Percentiles rank a stretch among this genome's conserved stretches.
Evolutionary conservation across 2,329 filamentous ascomycete species (phyloP).

Genomic region (Pyrenophora graminea): DNA sequence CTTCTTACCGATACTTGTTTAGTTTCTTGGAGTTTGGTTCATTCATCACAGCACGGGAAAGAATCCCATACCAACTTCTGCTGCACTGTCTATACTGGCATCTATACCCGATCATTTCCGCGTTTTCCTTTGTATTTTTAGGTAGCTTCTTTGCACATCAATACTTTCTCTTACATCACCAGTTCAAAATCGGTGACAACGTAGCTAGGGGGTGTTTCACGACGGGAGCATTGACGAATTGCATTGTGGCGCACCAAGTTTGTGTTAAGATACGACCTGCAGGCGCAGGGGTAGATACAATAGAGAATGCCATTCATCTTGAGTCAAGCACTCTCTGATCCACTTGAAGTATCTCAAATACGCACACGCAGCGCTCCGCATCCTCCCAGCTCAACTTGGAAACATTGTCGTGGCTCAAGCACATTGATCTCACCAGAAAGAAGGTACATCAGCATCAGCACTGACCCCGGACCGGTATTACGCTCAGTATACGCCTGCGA

Average conservation of each 20-base stretch:
- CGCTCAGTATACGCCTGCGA: slow-evolving; percentile 4
- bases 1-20: slow-evolving; percentile 19
- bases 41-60: slow-evolving; percentile 14
- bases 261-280: slow-evolving; percentile 25
- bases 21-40: slow-evolving; percentile 14
- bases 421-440: background rate
- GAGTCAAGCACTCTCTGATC: slow-evolving; percentile 9
- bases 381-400: slow-evolving; percentile 1
- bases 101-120: slow-evolving; percentile 10
- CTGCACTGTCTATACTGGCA: slow-evolving; percentile 10
- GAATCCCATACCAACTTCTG: slow-evolving; percentile 5
- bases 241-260: slow-evolving; percentile 31
- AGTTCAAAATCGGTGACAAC: slow-evolving; percentile 18
- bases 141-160: slow-evolving; percentile 14
- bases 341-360: slow-evolving; percentile 13
- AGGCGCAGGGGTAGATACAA: slow-evolving; percentile 25
- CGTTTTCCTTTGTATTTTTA: slow-evolving; percentile 5
- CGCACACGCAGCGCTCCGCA: slow-evolving; percentile 16
- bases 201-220: slow-evolving; percentile 34
- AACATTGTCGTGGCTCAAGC: slow-evolving; percentile 9
- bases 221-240: slow-evolving; percentile 20
- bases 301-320: slow-evolving; percentile 23
- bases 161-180: slow-evolving; percentile 19
- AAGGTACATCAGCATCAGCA: background rate
- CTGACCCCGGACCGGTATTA: background rate